Conservation (phyloP, 1,284 basidiomycete genomes). For the Sphagnurus paluster region DNA sequence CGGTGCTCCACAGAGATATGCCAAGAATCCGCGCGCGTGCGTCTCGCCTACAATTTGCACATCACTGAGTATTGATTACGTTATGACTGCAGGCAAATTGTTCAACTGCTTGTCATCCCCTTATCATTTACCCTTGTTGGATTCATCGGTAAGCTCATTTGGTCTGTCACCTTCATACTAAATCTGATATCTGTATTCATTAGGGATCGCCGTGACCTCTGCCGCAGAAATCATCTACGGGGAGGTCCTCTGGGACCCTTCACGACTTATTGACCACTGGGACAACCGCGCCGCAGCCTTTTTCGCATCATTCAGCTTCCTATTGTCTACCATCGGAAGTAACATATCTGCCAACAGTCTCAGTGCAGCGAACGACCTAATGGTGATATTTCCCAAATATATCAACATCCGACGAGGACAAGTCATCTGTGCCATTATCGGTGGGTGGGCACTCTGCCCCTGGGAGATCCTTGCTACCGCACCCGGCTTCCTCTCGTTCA, state of each 20-base stretch:
- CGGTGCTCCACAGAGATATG: conserved; percentile 53
- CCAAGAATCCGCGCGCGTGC: conserved; percentile 58
- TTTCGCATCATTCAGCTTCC: conserved; percentile 70
- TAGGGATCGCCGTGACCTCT: conserved; percentile 70
- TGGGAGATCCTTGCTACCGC: conserved; percentile 60
- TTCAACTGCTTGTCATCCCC: conserved; percentile 73
- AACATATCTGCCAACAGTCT: conserved; percentile 79
- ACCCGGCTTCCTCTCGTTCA: conserved; percentile 52
- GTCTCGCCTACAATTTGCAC: conserved; percentile 18
- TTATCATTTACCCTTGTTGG: conserved; percentile 61
- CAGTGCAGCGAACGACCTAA: conserved; percentile 78
- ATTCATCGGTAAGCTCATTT: conserved; percentile 31
- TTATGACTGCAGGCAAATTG: conserved; percentile 51
- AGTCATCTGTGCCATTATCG: conserved; percentile 69
- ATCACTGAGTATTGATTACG: conserved; percentile 8
- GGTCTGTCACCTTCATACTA: conserved; percentile 20
- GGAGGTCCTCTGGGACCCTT: conserved; percentile 49
- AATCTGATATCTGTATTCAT: not conserved
- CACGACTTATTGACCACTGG: conserved; percentile 62
- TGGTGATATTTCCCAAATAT: conserved; percentile 62
- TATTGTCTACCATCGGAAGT: conserved; percentile 68
- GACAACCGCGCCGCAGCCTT: conserved; percentile 79
- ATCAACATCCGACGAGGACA: conserved; percentile 80
- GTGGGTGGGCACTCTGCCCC: conserved; percentile 63
- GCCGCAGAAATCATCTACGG: conserved; percentile 65